Percentiles rank a stretch among this genome's conserved stretches.
phyloP scores from a whole-genome alignment of 2,329 filamentous ascomycete genomes.

The Pestalotiopsis sp. region DNA sequence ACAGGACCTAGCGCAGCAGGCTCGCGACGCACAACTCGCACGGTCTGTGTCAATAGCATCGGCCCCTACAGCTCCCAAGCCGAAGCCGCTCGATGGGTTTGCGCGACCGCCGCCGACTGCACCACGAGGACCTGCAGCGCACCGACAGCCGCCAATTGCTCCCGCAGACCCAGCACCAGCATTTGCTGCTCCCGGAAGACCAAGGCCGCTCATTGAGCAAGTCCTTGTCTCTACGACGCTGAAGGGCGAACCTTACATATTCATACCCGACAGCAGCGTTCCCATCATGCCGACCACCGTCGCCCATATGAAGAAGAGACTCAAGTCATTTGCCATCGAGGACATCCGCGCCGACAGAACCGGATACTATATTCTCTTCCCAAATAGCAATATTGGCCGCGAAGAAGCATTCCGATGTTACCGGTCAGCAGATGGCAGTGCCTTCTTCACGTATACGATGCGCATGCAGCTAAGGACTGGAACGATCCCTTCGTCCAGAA shows the following conservation, averaged over 20 bases:
- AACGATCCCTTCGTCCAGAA: constrained; percentile 31
- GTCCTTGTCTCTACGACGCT: constrained; percentile 71
- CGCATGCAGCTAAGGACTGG: constrained; percentile 76
- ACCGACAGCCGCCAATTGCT: constrained; percentile 39
- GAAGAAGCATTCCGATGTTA: constrained; percentile 82
- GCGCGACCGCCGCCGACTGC: constrained; percentile 78
- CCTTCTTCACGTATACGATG: constrained; percentile 91
- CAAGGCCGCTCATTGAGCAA: constrained; percentile 63
- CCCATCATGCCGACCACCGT: constrained; percentile 86
- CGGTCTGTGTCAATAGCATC: constrained; percentile 26
- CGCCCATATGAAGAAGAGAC: constrained; percentile 84
- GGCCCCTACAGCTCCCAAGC: constrained; percentile 29
- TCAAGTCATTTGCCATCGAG: constrained; percentile 81
- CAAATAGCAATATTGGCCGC: constrained; percentile 75
- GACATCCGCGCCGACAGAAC: constrained; percentile 82
- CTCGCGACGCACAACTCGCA: constrained; percentile 22
- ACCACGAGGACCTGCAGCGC: constrained; percentile 79
- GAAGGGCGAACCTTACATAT: constrained; percentile 83
- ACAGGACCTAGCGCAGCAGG: constrained; percentile 58
- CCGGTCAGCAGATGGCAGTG: constrained; percentile 75
- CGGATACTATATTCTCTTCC: constrained; percentile 92
- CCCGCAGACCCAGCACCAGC: constrained; percentile 35
- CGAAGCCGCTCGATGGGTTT: constrained; percentile 43
- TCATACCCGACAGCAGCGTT: constrained; percentile 84
- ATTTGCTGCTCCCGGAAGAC: constrained; percentile 43